Evolutionary conservation across 1,139 yeast genomes (phyloP), one percentile per base, ranked within the genome.

Genomic region (Geotrichum fermentans): DNA sequence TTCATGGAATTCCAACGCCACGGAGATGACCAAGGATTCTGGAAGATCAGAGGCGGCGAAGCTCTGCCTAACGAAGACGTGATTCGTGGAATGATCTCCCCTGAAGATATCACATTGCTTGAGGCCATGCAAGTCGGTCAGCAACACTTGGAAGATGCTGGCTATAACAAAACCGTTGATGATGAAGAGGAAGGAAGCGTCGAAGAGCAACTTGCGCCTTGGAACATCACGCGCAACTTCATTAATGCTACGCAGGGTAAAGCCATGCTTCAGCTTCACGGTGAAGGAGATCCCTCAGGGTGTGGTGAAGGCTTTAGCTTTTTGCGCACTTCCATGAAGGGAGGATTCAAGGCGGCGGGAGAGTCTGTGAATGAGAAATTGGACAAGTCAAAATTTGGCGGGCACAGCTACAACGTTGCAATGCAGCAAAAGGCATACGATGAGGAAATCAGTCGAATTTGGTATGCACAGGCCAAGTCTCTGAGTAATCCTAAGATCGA

Each of bases 221-320:
- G 99, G 99, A 89, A 86, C 64, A 75, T 85, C 17, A 82, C 97
- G 0, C 75, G 90, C 54, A 94, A 92, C 65, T 94, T 94, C 61
- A 80, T 90, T 52, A 85, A 82, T 63, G 95, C 98, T 5, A 90
- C 96, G 30, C 97, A 90, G 63, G 94, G 97, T 50, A 90, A 95
- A 61, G 94, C 97, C 0, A 92, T 92, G 97, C 74, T 94, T 42
- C 97, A 90, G 62, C 77, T 94, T 36, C 89, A 88, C 62, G 97
- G 97, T n/a, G 94, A 84, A 53, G 98, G 97, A 45, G 98, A 92
- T 65, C 96, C 96, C 2, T 82, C 96, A 0, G 96, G 96, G 30
- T 80, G 86, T 55, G 95, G 96, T 0, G 84, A 87, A 55, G 96
- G 94, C 0, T 85, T 85, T 58, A 87, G 96, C n/a, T 85, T 90